Conservation (phyloP, 163 green algal genomes). For the Chlorella variabilis region DNA sequence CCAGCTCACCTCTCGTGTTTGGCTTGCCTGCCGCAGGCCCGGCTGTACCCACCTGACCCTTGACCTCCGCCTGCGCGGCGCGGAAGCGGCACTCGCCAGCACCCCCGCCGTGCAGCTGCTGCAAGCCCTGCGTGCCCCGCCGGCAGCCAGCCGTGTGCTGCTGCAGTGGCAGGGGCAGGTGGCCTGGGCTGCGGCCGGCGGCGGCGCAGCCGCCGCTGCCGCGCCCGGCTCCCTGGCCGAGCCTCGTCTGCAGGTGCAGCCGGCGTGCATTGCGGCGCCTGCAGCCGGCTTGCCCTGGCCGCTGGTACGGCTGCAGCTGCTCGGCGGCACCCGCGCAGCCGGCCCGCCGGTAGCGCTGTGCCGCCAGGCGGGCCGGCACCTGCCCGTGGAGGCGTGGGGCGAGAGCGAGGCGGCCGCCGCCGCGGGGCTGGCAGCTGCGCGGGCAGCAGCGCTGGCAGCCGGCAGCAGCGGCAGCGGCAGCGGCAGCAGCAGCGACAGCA, state of each 20-base stretch:
- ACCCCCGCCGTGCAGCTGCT: background rate
- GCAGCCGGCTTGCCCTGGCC: background rate
- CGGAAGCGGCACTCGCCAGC: too few relatives aligned
- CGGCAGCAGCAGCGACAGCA: background rate
- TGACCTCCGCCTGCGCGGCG: background rate
- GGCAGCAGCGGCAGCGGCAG: background rate
- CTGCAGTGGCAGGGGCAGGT: conserved; percentile 10
- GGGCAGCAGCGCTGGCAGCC: background rate
- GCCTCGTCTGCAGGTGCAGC: background rate
- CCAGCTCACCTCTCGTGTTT: too few relatives aligned
- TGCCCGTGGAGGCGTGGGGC: background rate
- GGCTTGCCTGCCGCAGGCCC: conserved; percentile 9
- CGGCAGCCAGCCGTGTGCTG: background rate
- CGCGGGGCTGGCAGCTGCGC: background rate
- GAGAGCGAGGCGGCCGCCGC: background rate
- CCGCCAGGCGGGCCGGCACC: background rate
- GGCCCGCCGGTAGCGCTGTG: background rate
- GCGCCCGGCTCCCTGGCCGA: background rate
- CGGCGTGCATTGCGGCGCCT: background rate
- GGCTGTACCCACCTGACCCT: conserved; percentile 19
- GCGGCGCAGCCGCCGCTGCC: background rate
- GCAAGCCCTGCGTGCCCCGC: background rate
- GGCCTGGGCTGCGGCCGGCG: background rate
- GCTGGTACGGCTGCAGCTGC: background rate
- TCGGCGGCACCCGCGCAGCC: background rate